Evolutionary conservation across 1,284 basidiomycete species (phyloP), one percentile per base, ranked within the genome.

Genomic region (Boletus smithii): DNA sequence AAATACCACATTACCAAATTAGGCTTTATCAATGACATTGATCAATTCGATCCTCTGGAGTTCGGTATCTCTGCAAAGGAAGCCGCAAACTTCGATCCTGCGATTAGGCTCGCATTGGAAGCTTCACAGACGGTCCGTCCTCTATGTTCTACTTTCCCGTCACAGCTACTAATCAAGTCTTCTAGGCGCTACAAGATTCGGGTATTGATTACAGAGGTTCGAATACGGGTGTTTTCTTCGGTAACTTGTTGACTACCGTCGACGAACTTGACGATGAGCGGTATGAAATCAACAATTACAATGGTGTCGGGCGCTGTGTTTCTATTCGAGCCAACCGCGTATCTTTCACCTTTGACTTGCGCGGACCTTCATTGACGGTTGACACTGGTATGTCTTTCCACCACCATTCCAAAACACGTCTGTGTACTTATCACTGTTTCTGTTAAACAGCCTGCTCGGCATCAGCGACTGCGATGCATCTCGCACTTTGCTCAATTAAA

Each of bases 321-420:
- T 63, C 61, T 16, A 65, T 62, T 46, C 56, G 55, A 13, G 73
- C 75, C 5, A 77, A 78, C 55, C 64, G 69, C 18, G 63, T 79
- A 14, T 76, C 77, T 11, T 75, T 76, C 48, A 69, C 73, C 36
- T 66, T 79, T 31, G 74, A 79, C 53, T 59, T 79, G 20, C 60
- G 59, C 1, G 71, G 72, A 8, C 77, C 75, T 14, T 76, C 76
- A 2, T 50, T 79, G 20, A 71, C 73, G 10, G 55, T 71, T 0
- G 76, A 79, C 50, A 77, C 76, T 1, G 77, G 64, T 63, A 24
- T 16, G 56, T 49, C 10, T 34, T 27, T 10, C n/a, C n/a, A n/a
- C n/a, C n/a, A n/a, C n/a, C n/a, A n/a, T n/a, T n/a, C n/a, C n/a
- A n/a, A n/a, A n/a, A n/a, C n/a, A n/a, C n/a, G n/a, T n/a, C n/a